phyloP scores from a whole-genome alignment of 441 rosid species.

The Brassica balearica region DNA sequence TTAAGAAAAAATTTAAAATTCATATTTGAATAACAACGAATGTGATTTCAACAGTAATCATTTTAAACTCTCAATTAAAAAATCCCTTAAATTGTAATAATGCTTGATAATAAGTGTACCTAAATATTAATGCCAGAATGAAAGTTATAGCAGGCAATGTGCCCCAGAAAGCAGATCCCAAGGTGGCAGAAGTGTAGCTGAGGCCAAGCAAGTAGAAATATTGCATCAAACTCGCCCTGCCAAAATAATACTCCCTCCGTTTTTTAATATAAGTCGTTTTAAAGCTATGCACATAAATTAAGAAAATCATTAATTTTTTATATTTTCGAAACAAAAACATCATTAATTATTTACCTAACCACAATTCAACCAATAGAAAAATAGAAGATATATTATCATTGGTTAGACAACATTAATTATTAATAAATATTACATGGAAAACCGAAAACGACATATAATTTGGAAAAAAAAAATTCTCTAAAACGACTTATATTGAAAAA shows the following conservation, averaged over 20 bases:
- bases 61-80: neutral
- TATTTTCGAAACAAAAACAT: too few relatives aligned
- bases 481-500: too few relatives aligned
- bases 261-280: too few relatives aligned
- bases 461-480: too few relatives aligned
- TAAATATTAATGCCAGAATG: conserved; percentile 54
- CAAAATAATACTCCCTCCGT: neutral
- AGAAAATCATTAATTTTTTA: too few relatives aligned
- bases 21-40: neutral
- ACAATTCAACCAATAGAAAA: too few relatives aligned
- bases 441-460: too few relatives aligned
- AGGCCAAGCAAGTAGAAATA: conserved; percentile 62
- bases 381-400: too few relatives aligned
- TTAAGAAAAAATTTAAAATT: neutral
- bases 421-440: too few relatives aligned
- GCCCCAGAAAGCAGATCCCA: conserved; percentile 55
- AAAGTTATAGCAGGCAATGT: conserved; percentile 58
- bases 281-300: too few relatives aligned
- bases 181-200: conserved; percentile 59
- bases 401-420: too few relatives aligned
- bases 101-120: conserved; percentile 36
- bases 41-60: neutral
- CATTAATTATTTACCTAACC: too few relatives aligned
- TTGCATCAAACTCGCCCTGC: conserved; percentile 60
- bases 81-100: neutral